phyloP scores from a whole-genome alignment of 2,329 filamentous ascomycete genomes.

The Colletotrichum camelliae region DNA sequence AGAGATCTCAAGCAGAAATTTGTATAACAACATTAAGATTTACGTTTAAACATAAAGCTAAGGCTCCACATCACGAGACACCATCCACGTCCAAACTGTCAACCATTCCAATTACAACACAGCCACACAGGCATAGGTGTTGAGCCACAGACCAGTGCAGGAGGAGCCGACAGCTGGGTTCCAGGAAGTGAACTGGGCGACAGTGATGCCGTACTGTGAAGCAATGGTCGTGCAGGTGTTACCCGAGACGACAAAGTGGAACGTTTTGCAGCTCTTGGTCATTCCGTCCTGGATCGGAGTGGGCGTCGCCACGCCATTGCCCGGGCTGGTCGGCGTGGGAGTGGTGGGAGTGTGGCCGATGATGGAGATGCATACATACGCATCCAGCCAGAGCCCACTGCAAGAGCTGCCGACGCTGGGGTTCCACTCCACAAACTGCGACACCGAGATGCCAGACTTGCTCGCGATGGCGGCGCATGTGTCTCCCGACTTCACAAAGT shows the following conservation, averaged over 20 bases:
- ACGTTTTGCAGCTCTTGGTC: constrained; percentile 22
- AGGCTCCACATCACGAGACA: background rate
- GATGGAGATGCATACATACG: constrained; percentile 15
- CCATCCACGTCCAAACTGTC: background rate
- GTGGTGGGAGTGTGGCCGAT: constrained; percentile 20
- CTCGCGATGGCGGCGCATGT: constrained; percentile 6
- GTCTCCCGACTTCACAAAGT: constrained; percentile 8
- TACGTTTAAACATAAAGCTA: background rate
- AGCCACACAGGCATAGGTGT: background rate
- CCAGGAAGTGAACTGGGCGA: background rate
- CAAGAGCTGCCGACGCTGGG: constrained; percentile 16
- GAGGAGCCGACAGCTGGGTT: background rate
- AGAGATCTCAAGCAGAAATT: too few relatives aligned
- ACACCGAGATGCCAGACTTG: constrained; percentile 25
- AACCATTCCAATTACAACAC: background rate
- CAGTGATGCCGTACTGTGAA: background rate
- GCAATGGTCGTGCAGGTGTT: constrained; percentile 14
- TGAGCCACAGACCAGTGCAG: background rate
- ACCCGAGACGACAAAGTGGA: constrained; percentile 6
- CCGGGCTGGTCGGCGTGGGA: background rate
- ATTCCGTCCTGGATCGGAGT: constrained; percentile 18
- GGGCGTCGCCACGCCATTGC: constrained; percentile 21
- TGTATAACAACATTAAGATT: background rate
- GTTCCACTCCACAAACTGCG: constrained; percentile 29
- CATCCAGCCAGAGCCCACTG: constrained; percentile 8